Conservation (phyloP, 129 eudicot species). For the Artemisia argyi region DNA sequence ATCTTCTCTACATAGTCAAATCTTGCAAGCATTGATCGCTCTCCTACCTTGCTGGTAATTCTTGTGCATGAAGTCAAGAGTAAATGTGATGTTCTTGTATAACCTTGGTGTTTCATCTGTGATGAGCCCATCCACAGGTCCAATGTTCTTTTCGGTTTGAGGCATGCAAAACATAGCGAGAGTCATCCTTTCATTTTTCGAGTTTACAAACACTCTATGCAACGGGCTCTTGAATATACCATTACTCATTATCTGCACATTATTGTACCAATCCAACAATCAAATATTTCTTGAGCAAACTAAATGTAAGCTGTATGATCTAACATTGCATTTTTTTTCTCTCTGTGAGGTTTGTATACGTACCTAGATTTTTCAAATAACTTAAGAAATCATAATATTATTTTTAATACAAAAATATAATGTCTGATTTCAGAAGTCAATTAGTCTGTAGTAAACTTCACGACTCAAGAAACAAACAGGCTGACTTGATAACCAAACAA, state of each 20-base stretch:
- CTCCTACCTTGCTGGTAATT: not conserved
- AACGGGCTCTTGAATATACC: slow-evolving; percentile 60
- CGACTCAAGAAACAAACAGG: no score
- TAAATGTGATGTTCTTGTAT: not conserved
- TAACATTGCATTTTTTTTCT: no score
- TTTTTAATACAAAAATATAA: no score
- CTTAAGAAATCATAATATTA: no score
- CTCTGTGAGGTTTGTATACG: no score
- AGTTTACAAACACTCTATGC: slow-evolving; percentile 52
- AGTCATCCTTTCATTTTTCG: slow-evolving; percentile 42
- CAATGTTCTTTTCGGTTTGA: slow-evolving; percentile 34
- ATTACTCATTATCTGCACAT: slow-evolving; percentile 58
- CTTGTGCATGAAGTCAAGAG: not conserved
- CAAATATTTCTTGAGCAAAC: not conserved
- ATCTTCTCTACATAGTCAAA: not conserved
- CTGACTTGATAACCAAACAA: no score
- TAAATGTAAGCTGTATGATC: not conserved
- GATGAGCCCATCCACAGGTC: slow-evolving; percentile 30
- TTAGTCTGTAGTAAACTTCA: no score
- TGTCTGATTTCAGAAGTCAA: no score
- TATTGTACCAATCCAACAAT: not conserved
- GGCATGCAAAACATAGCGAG: slow-evolving; percentile 48
- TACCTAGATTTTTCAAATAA: no score
- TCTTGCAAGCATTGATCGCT: not conserved
- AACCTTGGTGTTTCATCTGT: not conserved